A percentile compares a stretch with the other conserved stretches of the same genome.
Evolutionary conservation across 169 alveolate genomes (phyloP).

Genomic region (Cryptosporidium muris): DNA sequence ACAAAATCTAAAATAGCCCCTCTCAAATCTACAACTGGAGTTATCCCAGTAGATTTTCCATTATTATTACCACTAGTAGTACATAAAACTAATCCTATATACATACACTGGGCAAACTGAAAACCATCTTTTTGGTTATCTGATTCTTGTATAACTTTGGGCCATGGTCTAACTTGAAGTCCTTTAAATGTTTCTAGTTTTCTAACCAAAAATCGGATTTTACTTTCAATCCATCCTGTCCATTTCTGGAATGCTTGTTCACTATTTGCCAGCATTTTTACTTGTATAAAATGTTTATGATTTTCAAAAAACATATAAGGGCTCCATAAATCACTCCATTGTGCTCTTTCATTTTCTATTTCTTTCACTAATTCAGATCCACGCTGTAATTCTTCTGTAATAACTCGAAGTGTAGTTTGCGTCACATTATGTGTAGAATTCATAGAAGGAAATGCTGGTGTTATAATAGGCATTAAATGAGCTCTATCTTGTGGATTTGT

Average conservation of each 20-base stretch:
- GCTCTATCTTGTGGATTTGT: constrained; percentile 86
- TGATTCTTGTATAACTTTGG: constrained; percentile 69
- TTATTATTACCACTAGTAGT: background rate
- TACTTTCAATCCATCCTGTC: constrained; percentile 87
- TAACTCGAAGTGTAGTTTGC: constrained; percentile 89
- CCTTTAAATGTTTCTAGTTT: constrained; percentile 81
- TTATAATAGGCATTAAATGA: constrained; percentile 94
- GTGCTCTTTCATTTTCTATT: constrained; percentile 73
- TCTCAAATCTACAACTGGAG: constrained; percentile 69
- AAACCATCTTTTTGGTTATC: constrained; percentile 66
- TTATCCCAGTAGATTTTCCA: background rate
- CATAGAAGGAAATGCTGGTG: constrained; percentile 98
- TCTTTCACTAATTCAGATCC: constrained; percentile 76
- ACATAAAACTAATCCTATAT: constrained; percentile 50
- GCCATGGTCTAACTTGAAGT: constrained; percentile 83
- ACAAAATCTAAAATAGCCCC: constrained; percentile 68
- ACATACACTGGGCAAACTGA: constrained; percentile 55
- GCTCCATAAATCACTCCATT: constrained; percentile 80
- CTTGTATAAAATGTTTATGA: constrained; percentile 82
- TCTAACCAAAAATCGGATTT: constrained; percentile 81
- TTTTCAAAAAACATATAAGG: constrained; percentile 79
- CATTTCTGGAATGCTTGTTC: constrained; percentile 78
- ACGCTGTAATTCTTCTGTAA: constrained; percentile 90
- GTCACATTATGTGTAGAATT: constrained; percentile 96
- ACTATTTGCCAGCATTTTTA: constrained; percentile 79